phyloP scores from a whole-genome alignment of 257 asterid genomes.

The Solanum piurae region DNA sequence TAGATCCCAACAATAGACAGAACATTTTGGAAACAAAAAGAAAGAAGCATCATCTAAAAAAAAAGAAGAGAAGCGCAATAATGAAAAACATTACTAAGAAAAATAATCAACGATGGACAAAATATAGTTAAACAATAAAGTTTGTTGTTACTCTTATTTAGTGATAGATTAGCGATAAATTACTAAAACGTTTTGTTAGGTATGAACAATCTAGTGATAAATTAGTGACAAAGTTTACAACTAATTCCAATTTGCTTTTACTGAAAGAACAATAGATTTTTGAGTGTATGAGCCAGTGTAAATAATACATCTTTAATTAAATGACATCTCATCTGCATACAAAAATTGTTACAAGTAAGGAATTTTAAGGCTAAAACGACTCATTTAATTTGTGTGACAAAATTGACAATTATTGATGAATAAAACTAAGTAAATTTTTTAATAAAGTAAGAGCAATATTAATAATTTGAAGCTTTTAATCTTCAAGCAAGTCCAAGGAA shows the following conservation, averaged over 20 bases:
- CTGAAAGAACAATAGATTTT: not conserved
- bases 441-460: not conserved
- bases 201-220: not conserved
- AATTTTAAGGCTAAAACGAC: not conserved
- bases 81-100: not conserved
- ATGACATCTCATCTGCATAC: not conserved
- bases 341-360: not conserved
- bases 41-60: not conserved
- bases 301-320: not conserved
- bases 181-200: not conserved
- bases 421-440: not conserved
- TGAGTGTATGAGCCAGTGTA: not conserved
- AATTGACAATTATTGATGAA: not conserved
- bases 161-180: not conserved
- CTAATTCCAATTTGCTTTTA: not conserved
- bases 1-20: not conserved
- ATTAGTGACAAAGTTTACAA: not conserved
- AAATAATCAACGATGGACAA: not conserved
- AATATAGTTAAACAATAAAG: no score
- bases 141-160: not conserved
- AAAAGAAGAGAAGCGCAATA: no score
- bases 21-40: not conserved
- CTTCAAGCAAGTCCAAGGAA: constrained; percentile 27
- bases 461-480: not conserved
- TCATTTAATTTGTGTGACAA: not conserved